Base-by-base conservation (phyloP, 2,329 filamentous ascomycete species). In the Ophiostoma pallidulum region DNA sequence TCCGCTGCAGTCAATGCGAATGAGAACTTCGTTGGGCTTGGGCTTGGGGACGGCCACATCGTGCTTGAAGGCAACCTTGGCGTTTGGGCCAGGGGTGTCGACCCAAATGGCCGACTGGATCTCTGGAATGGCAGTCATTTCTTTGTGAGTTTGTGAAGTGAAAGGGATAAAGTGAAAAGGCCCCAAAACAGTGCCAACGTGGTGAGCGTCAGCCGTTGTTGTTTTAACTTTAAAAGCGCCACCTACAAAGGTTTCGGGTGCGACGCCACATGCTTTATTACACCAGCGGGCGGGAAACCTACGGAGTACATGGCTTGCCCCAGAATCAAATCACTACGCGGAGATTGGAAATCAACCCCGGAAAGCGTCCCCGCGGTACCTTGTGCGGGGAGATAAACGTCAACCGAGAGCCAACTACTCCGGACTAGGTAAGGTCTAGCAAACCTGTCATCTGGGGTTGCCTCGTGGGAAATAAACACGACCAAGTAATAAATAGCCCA, bases 1-100 rank as follows among this genome's bases (percentile, higher is more conserved):
- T 4, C 49, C 49, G 22, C 44, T 47, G 35, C 40, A 51, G 16
- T 51, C 44, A 2, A 48, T 41, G 5, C n/a, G 24, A 10, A 51
- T 20, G 4, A 48, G 45, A 3, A 45, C 44, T 29, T 48, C 39
- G 35, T 48, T 18, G 4, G 29, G 29, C 7, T 20, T 35, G 5
- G 38, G 48, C 24, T 7, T 16, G 4, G 43, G 43, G 9, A 47
- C 35, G n/a, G 43, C 12, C 2, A 42, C 43, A 29, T 43, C 43
- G 33, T 41, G 38, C 24, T 47, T 47, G 32, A 50, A 18, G 28
- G 19, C 13, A 4, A 46, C 12, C 13, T 46, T 29, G 22, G 48
- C 48, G 35, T 42, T 39, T 9, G 24, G 9, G 19, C 43, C 43
- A 12, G 48, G 48, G 7, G 5, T 33, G 18, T 39, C 48, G 4